Evolutionary conservation across 2,329 filamentous ascomycete genomes (phyloP), one percentile per base, ranked within the genome.

Genomic region (Myriosclerotinia duriaeana): DNA sequence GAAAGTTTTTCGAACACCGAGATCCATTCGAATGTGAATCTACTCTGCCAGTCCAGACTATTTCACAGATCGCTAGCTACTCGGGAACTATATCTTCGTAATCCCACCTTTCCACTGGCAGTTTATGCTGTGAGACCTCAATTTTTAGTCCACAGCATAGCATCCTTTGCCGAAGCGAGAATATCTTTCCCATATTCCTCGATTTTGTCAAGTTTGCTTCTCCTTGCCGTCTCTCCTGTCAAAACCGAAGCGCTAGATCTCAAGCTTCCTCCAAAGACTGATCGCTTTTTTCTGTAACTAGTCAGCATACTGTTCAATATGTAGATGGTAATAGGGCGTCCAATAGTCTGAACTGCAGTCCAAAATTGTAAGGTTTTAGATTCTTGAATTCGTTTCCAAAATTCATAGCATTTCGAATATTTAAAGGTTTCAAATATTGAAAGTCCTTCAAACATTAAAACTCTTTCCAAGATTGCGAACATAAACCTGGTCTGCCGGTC

Each of bases 161-260:
- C 58, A 20, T 38, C 44, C 14, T 60, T 60, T 2, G 58, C 58
- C 17, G 58, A 60, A 44, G 30, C 34, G 14, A 60, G 4, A 9
- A 60, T 50, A 8, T 60, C 58, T 38, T 60, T 60, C 14, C 58
- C 44, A 60, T 60, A 60, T 50, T 60, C 58, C 30, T 60, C 58
- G 14, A 60, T 50, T 7, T 38, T 26, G 14, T 50, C 58, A 17
- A 60, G 44, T 38, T 26, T 38, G 9, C 20, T 60, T 17, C 30
- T 60, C 7, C 12, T 60, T 20, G 17, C 20, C 14, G 44, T 60
- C 8, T 60, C 44, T 60, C 7, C n/a, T 0, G 30, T 60, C 44
- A 44, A 38, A 38, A 17, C 7, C 5, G 58, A 60, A 50, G 44
- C 20, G 38, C 34, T 50, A 4, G 44, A 60, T 26, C 34, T 60